Percentiles rank a stretch among this genome's conserved stretches.
Conservation (phyloP, 208 protist species). For the Wallacemonas sp. region DNA sequence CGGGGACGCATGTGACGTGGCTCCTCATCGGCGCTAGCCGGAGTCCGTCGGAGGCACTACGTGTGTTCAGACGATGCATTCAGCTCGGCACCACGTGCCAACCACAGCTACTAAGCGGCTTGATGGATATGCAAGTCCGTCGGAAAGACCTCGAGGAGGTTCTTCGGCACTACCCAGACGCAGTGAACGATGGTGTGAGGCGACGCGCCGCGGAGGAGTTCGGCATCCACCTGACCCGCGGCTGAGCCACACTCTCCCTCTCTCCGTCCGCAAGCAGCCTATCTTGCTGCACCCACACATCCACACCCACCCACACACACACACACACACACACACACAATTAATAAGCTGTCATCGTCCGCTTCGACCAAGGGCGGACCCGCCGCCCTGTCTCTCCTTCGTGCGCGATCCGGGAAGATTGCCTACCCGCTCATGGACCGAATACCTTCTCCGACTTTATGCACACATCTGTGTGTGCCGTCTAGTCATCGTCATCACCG, state of each 20-base stretch:
- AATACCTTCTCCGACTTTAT: too few relatives aligned
- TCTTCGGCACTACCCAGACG: conserved; percentile 31
- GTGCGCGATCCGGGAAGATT: too few relatives aligned
- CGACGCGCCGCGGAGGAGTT: conserved; percentile 27
- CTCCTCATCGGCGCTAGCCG: conserved; percentile 22
- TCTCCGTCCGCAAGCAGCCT: too few relatives aligned
- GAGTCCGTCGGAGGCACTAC: conserved; percentile 32
- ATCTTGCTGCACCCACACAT: too few relatives aligned
- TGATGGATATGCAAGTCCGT: conserved; percentile 38
- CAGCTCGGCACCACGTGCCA: conserved; percentile 48
- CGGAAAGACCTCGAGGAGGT: conserved; percentile 26
- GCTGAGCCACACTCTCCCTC: not conserved
- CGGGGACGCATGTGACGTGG: conserved; percentile 16
- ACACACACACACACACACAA: too few relatives aligned
- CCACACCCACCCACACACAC: too few relatives aligned
- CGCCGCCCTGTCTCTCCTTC: not conserved
- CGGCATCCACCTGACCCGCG: not conserved
- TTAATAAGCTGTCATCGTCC: not conserved
- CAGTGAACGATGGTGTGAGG: conserved; percentile 53
- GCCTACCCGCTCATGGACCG: too few relatives aligned
- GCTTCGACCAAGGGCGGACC: not conserved
- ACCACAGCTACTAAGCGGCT: conserved; percentile 56
- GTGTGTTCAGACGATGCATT: conserved; percentile 43
- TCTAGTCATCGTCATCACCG: too few relatives aligned
- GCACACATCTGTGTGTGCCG: too few relatives aligned